Conservation (phyloP, 2,329 filamentous ascomycete genomes). For the Claviceps maximensis region DNA sequence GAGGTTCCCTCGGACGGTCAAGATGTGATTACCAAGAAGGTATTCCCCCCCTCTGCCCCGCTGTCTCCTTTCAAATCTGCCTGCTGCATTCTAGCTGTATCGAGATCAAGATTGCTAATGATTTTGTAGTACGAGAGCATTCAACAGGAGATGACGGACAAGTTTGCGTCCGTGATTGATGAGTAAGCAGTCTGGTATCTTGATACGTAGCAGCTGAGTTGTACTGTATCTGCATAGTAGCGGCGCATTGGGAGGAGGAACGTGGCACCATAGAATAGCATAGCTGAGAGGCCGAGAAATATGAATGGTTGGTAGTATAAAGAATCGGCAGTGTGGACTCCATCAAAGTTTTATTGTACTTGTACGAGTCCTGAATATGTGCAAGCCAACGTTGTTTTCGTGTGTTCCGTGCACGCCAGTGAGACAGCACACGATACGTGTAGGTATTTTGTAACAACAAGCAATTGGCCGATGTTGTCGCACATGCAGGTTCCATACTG, state of each 20-base stretch:
- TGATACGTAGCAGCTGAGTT: conserved; percentile 1
- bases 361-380: too few relatives aligned
- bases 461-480: too few relatives aligned
- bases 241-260: neutral
- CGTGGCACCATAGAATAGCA: conserved; percentile 17
- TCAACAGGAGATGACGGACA: conserved; percentile 85
- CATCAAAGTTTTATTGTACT: too few relatives aligned
- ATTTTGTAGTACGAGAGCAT: conserved; percentile 69
- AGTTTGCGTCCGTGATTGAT: conserved; percentile 91
- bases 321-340: neutral
- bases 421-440: too few relatives aligned
- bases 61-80: neutral
- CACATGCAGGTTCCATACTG: too few relatives aligned
- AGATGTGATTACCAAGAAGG: conserved; percentile 72
- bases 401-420: too few relatives aligned
- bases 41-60: conserved; percentile 17
- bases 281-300: conserved; percentile 6
- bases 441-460: too few relatives aligned
- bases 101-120: neutral
- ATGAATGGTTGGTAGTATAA: neutral
- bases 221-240: neutral
- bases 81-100: neutral
- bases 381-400: too few relatives aligned
- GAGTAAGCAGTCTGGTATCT: conserved; percentile 46
- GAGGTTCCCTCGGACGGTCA: conserved; percentile 80